Evolutionary conservation across 768 basidiomycete genomes (phyloP).

Genomic region (Lepiota venenata): DNA sequence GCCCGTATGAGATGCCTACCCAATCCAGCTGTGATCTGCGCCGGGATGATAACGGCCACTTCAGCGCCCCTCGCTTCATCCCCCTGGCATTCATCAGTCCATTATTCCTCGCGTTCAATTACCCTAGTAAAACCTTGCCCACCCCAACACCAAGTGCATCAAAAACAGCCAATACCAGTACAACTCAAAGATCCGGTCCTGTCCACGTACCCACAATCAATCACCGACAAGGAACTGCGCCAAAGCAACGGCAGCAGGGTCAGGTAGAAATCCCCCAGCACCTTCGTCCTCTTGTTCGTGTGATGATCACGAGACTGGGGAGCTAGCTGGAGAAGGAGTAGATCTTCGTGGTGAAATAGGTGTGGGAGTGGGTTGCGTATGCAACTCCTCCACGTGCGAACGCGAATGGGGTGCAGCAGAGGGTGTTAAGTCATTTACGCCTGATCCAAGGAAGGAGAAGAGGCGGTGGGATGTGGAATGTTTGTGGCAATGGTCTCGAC

Average conservation of each 20-base stretch:
- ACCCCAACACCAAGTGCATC: conserved; percentile 81
- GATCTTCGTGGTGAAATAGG: conserved; percentile 69
- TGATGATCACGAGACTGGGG: conserved; percentile 24
- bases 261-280: conserved; percentile 16
- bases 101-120: conserved; percentile 27
- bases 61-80: conserved; percentile 38
- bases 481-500: conserved; percentile 86
- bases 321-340: conserved; percentile 39
- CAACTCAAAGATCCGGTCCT: conserved; percentile 83
- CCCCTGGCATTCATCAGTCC: conserved; percentile 16
- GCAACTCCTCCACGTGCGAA: conserved; percentile 32
- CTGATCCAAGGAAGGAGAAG: conserved; percentile 91
- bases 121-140: conserved; percentile 40
- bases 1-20: conserved; percentile 27
- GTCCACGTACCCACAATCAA: conserved; percentile 85
- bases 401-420: neutral
- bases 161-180: conserved; percentile 94
- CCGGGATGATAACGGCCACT: conserved; percentile 63
- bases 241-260: conserved; percentile 23
- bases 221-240: conserved; percentile 64
- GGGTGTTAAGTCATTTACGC: conserved; percentile 19
- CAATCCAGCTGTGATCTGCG: conserved; percentile 49
- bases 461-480: conserved; percentile 94
- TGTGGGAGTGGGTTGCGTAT: conserved; percentile 55
- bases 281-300: neutral